A percentile compares a stretch with the other conserved stretches of the same genome.
Evolutionary conservation across 129 eudicot genomes (phyloP).

Genomic region (Ambrosia trifida): DNA sequence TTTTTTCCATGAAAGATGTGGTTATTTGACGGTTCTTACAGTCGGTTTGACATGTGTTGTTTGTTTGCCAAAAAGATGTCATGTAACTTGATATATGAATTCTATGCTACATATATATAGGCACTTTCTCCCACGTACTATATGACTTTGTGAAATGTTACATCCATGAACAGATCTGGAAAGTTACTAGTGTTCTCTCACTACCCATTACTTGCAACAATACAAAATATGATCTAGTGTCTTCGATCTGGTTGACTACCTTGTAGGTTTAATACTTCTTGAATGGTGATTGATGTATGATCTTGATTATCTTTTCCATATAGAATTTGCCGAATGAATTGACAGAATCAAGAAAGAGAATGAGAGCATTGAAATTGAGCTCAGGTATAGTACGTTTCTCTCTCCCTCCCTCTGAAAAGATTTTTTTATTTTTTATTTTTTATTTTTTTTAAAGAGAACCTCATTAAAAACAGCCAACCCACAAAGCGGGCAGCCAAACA

Average conservation of each 20-base stretch:
- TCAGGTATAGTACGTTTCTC: too few relatives aligned
- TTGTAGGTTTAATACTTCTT: background rate
- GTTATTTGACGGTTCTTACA: slow-evolving; percentile 27
- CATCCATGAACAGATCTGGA: slow-evolving; percentile 80
- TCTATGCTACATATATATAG: slow-evolving; percentile 63
- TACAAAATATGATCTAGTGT: slow-evolving; percentile 17
- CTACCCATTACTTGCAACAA: slow-evolving; percentile 56
- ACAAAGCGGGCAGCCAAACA: too few relatives aligned
- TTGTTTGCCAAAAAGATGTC: slow-evolving; percentile 59
- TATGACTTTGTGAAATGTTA: slow-evolving; percentile 47
- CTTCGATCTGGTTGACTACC: slow-evolving; percentile 8
- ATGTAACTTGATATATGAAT: slow-evolving; percentile 42
- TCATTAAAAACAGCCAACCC: too few relatives aligned
- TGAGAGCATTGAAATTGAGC: slow-evolving; percentile 72
- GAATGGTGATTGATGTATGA: slow-evolving; percentile 25
- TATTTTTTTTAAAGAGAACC: too few relatives aligned
- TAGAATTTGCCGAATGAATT: slow-evolving; percentile 84
- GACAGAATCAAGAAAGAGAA: slow-evolving; percentile 87
- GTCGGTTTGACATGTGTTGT: background rate
- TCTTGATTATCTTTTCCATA: background rate
- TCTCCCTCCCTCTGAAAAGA: background rate
- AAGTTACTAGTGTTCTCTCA: slow-evolving; percentile 38
- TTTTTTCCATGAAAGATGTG: slow-evolving; percentile 27
- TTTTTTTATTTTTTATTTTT: too few relatives aligned
- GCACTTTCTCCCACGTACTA: slow-evolving; percentile 20